Base-by-base conservation (phyloP, 2,329 filamentous ascomycete species). In the Penicillium sp. region DNA sequence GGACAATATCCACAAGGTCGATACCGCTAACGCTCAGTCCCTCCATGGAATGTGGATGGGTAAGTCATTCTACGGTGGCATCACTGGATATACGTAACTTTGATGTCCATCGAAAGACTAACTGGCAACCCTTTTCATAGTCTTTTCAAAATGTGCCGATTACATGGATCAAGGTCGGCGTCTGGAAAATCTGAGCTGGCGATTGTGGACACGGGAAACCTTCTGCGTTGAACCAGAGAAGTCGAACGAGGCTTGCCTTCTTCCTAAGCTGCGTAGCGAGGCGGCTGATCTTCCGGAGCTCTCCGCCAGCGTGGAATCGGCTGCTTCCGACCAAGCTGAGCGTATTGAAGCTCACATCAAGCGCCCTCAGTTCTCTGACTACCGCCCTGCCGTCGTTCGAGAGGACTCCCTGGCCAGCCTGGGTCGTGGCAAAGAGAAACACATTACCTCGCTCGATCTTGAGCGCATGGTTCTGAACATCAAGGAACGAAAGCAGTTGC, bases 31-130 rank as follows among this genome's bases (percentile, higher is more conserved):
- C 69, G 85, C 88, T 27, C 88, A 95, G 73, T 94, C 90, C 66
- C 82, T 97, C 44, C 94, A 93, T 73, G 90, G 88, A 76, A 94
- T 97, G 82, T 95, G 90, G 90, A 91, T 89, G 69, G 88, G 90
- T 95, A 73, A 80, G 87, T 78, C 37, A 26, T 36, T 4, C 27
- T 7, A 26, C 26, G 35, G 44, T 50, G 28, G 24, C 13, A 11
- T 9, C n/a, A 11, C 26, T 9, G 29, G 39, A 3, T 8, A 11
- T 13, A 24, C 5, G 6, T n/a, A 40, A 25, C 24, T 6, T 24
- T 6, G 3, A 42, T 9, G n/a, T 40, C 39, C 13, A 49, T 48
- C 8, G 7, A 9, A 7, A 6, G 7, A 39, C 63, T 69, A 59
- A 67, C 56, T 41, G 26, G 29, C 11, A 12, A 24, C 35, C 25